These are phyloP conservation scores for Ceratobasidium sp. DNA, from an alignment of 1,284 basidiomycete species.

Conservation along the genomic window DNA sequence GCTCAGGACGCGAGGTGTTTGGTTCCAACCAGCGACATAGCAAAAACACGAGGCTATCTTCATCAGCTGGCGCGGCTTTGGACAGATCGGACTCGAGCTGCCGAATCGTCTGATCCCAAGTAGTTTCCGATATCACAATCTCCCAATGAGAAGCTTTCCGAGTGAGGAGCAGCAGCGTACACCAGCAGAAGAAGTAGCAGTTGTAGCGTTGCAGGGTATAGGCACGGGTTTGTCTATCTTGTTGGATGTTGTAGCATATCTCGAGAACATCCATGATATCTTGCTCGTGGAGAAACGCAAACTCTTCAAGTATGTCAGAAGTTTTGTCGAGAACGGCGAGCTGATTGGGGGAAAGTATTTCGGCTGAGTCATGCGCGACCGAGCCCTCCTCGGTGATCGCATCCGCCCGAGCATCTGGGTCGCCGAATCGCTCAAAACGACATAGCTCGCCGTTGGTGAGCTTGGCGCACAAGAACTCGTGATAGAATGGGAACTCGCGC, in stretches of 20 bases:
- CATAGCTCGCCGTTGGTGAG: too few relatives aligned
- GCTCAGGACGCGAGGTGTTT: too few relatives aligned
- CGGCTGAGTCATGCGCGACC: neutral
- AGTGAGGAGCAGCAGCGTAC: neutral
- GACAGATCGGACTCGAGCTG: too few relatives aligned
- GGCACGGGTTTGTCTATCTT: neutral
- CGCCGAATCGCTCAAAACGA: too few relatives aligned
- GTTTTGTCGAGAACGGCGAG: neutral
- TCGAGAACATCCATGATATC: neutral
- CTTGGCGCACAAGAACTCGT: too few relatives aligned
- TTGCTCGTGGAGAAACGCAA: neutral
- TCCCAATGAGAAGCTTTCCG: neutral
- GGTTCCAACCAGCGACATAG: too few relatives aligned
- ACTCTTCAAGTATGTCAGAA: neutral
- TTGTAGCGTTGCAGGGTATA: conserved; percentile 10
- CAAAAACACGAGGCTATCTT: too few relatives aligned
- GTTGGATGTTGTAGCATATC: neutral
- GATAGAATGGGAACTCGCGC: too few relatives aligned
- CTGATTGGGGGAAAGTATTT: neutral
- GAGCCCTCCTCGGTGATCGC: neutral
- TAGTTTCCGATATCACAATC: too few relatives aligned
- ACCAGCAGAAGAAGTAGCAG: conserved; percentile 16
- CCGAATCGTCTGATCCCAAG: too few relatives aligned
- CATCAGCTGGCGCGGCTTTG: too few relatives aligned
- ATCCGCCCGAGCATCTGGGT: too few relatives aligned